Percentiles rank a stretch among this genome's conserved stretches.
These are phyloP conservation scores for Babesia gibsoni DNA, from an alignment of 169 alveolate species.

Conservation along the genomic window DNA sequence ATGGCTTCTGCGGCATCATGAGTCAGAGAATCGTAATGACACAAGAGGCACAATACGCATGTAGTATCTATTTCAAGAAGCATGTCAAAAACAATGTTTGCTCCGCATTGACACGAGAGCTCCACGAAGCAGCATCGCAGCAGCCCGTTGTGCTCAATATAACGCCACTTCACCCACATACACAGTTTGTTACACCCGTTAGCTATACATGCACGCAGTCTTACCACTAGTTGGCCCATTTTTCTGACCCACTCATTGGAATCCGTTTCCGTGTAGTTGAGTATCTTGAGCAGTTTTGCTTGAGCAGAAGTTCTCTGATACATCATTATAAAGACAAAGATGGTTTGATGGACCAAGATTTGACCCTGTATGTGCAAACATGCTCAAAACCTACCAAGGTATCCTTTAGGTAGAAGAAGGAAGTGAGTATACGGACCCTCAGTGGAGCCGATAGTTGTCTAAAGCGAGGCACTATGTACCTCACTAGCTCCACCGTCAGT, in stretches of 20 bases:
- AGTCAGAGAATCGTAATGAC: too few species aligned
- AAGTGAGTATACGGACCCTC: slow-evolving; percentile 77
- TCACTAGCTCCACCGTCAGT: slow-evolving; percentile 67
- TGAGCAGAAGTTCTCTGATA: slow-evolving; percentile 37
- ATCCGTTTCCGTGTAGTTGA: slow-evolving; percentile 77
- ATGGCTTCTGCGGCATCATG: slow-evolving; percentile 80
- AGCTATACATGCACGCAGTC: not conserved
- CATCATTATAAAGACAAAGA: not conserved
- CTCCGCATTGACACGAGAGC: too few species aligned
- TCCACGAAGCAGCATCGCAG: too few species aligned
- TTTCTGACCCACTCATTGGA: slow-evolving; percentile 89
- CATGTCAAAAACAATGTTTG: too few species aligned
- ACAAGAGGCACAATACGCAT: too few species aligned
- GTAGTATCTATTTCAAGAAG: too few species aligned
- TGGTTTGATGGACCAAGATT: not conserved
- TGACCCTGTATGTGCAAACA: not conserved
- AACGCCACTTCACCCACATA: too few species aligned
- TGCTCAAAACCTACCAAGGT: slow-evolving; percentile 59
- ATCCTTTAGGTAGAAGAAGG: slow-evolving; percentile 73
- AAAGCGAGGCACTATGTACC: slow-evolving; percentile 76
- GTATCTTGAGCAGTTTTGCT: slow-evolving; percentile 25
- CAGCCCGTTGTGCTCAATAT: too few species aligned
- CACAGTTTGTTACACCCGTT: too few species aligned
- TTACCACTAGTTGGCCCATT: slow-evolving; percentile 78
- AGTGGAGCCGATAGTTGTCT: slow-evolving; percentile 79